phyloP scores from a whole-genome alignment of 2,329 filamentous ascomycete species.

The Aspergillus novofumigatus region DNA sequence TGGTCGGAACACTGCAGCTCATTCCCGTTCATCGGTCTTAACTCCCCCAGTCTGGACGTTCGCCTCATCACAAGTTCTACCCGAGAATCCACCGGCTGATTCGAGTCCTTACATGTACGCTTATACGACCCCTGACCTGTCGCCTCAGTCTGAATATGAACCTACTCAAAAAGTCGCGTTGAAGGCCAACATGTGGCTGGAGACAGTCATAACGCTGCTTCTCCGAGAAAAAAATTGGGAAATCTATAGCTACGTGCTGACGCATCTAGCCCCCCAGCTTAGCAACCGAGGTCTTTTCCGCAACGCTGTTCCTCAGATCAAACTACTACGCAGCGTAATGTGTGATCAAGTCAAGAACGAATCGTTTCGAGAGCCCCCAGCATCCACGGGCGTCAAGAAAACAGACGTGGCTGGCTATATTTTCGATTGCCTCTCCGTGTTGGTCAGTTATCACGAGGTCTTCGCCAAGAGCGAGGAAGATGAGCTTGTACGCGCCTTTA shows the following conservation, averaged over 20 bases:
- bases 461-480: slow-evolving; percentile 84
- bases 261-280: slow-evolving; percentile 80
- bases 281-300: slow-evolving; percentile 84
- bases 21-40: slow-evolving; percentile 31
- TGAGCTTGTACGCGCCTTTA: slow-evolving; percentile 80
- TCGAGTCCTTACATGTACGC: slow-evolving; percentile 51
- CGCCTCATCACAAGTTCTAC: slow-evolving; percentile 50
- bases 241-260: slow-evolving; percentile 82
- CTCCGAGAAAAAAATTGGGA: slow-evolving; percentile 80
- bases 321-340: slow-evolving; percentile 67
- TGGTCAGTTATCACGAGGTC: slow-evolving; percentile 83
- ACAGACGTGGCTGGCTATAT: slow-evolving; percentile 86
- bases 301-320: slow-evolving; percentile 68
- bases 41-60: slow-evolving; percentile 55
- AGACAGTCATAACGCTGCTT: slow-evolving; percentile 68
- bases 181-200: slow-evolving; percentile 68
- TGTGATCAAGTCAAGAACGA: slow-evolving; percentile 79
- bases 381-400: slow-evolving; percentile 72
- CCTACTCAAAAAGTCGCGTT: slow-evolving; percentile 45
- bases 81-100: slow-evolving; percentile 48
- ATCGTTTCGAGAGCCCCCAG: slow-evolving; percentile 75
- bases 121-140: slow-evolving; percentile 37
- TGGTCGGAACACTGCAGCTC: slow-evolving; percentile 30
- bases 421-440: slow-evolving; percentile 79
- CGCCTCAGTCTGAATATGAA: slow-evolving; percentile 23